Evolutionary conservation across 306 rosid species (phyloP).

Genomic region (Fragaria vesca): DNA sequence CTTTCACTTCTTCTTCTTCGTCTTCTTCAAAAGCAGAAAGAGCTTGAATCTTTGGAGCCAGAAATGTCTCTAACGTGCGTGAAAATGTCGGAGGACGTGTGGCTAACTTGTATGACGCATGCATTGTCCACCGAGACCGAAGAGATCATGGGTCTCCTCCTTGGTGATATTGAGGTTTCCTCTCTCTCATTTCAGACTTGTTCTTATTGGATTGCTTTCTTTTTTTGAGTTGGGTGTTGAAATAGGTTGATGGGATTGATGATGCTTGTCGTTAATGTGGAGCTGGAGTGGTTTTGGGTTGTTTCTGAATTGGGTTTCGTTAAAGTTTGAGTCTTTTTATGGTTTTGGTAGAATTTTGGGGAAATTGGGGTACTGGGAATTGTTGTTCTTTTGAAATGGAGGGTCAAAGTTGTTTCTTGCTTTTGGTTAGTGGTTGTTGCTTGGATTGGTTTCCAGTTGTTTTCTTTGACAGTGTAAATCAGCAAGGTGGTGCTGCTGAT

Average conservation of each 20-base stretch:
- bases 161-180: conserved; percentile 86
- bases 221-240: neutral
- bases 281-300: neutral
- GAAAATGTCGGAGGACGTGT: conserved; percentile 90
- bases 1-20: neutral
- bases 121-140: conserved; percentile 97
- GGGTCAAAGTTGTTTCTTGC: neutral
- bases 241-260: conserved; percentile 20
- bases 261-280: neutral
- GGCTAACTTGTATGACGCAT: conserved; percentile 92
- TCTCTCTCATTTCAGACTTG: conserved; percentile 5
- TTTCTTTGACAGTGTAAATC: neutral
- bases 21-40: neutral
- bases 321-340: neutral
- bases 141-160: conserved; percentile 98
- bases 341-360: conserved; percentile 1
- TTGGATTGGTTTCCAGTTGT: neutral
- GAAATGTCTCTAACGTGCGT: conserved; percentile 74
- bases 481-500: conserved; percentile 12
- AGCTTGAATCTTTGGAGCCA: neutral
- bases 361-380: conserved; percentile 14
- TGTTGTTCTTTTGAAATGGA: neutral
- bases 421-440: neutral
- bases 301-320: conserved; percentile 18
- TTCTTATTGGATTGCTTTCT: neutral